phyloP scores from a whole-genome alignment of 2,329 filamentous ascomycete genomes.

The Emericellopsis atlantica region DNA sequence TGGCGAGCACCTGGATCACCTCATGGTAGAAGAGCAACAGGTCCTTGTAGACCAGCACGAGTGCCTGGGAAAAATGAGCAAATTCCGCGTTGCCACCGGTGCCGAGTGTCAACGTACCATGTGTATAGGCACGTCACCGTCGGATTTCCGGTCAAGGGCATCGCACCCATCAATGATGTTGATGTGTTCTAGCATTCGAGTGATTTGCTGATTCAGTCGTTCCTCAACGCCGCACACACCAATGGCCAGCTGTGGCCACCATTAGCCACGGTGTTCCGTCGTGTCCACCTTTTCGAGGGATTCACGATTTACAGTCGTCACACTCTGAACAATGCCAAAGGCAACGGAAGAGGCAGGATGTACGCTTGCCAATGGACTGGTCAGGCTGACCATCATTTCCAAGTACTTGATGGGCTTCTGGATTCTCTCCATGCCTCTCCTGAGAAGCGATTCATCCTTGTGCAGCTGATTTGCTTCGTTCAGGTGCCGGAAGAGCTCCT shows the following conservation, averaged over 20 bases:
- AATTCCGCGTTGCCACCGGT: too few species aligned
- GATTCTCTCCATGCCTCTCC: neutral
- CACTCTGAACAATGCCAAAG: too few species aligned
- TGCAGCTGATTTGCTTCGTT: too few species aligned
- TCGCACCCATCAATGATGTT: conserved; percentile 1
- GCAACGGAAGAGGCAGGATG: neutral
- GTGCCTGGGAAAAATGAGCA: neutral
- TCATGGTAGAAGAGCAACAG: too few species aligned
- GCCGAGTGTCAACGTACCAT: neutral
- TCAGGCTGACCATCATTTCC: neutral
- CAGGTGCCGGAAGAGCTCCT: too few species aligned
- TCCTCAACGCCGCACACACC: conserved; percentile 1
- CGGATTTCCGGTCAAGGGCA: neutral
- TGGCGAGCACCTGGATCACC: too few species aligned
- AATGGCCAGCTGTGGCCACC: neutral
- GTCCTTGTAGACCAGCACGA: too few species aligned
- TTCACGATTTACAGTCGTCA: too few species aligned
- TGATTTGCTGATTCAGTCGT: neutral
- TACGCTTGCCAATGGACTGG: neutral
- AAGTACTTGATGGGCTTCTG: neutral
- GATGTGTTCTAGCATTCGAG: neutral
- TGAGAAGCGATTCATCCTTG: neutral
- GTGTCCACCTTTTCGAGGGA: too few species aligned
- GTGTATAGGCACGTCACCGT: conserved; percentile 1
- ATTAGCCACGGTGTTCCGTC: neutral